A percentile compares a stretch with the other conserved stretches of the same genome.
Conservation (phyloP, 2,329 filamentous ascomycete genomes). For the Claviceps lovelessii region DNA sequence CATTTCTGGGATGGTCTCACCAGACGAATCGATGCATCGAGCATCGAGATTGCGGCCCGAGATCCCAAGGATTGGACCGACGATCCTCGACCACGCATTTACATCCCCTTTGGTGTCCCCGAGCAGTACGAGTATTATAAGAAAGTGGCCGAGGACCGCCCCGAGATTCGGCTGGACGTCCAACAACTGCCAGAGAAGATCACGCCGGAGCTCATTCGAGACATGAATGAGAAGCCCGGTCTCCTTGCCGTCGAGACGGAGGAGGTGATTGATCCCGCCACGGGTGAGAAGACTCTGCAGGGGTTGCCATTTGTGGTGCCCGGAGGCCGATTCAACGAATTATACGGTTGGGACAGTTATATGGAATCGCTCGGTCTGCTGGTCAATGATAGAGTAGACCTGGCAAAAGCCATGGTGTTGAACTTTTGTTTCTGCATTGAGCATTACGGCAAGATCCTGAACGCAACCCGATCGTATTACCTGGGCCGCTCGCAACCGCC, state of each 20-base stretch:
- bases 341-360: constrained; percentile 98
- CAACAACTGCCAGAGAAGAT: constrained; percentile 62
- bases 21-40: constrained; percentile 74
- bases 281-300: constrained; percentile 54
- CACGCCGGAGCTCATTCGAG: constrained; percentile 65
- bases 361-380: constrained; percentile 90
- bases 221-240: constrained; percentile 77
- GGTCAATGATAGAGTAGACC: constrained; percentile 67
- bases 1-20: constrained; percentile 91
- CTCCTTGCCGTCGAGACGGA: constrained; percentile 84
- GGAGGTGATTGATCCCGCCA: constrained; percentile 46
- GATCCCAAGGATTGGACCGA: constrained; percentile 95
- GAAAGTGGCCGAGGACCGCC: constrained; percentile 60
- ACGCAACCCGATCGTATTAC: constrained; percentile 93
- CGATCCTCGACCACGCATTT: constrained; percentile 80
- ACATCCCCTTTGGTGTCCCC: constrained; percentile 70
- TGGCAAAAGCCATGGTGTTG: constrained; percentile 86
- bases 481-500: constrained; percentile 87
- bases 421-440: constrained; percentile 98
- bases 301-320: constrained; percentile 95
- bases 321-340: constrained; percentile 90
- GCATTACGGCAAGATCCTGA: constrained; percentile 96
- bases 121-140: constrained; percentile 85
- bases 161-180: constrained; percentile 79
- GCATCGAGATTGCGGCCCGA: constrained; percentile 69